Conservation (phyloP, 768 basidiomycete genomes). For the Tulasnella sp. region DNA sequence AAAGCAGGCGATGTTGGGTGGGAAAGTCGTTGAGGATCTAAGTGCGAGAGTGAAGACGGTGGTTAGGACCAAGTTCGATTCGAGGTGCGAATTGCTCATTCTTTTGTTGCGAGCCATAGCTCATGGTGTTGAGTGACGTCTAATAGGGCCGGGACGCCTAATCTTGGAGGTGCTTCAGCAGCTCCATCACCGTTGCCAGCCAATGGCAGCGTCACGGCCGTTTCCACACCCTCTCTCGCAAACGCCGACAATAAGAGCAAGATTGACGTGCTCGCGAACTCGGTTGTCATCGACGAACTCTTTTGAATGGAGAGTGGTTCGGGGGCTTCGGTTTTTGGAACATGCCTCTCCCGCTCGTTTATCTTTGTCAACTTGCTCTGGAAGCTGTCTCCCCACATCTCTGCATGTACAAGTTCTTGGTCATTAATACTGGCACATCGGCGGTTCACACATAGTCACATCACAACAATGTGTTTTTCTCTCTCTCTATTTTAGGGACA, state of each 20-base stretch:
- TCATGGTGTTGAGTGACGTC: no score
- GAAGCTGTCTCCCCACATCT: no score
- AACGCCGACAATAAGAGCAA: background rate
- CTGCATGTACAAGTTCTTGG: no score
- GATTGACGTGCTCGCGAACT: constrained; percentile 1
- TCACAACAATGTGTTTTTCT: no score
- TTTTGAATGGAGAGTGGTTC: background rate
- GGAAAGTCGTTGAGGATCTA: constrained; percentile 21
- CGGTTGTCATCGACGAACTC: constrained; percentile 12
- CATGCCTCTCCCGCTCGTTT: no score
- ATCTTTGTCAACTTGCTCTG: no score
- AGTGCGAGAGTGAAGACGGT: constrained; percentile 58
- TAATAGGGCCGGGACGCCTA: constrained; percentile 8
- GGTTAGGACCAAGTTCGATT: constrained; percentile 46
- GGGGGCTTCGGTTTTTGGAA: no score
- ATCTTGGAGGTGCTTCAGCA: no score
- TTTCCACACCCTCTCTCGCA: background rate
- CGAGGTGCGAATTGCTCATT: constrained; percentile 38
- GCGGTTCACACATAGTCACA: no score
- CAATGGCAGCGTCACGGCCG: background rate
- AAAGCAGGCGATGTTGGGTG: constrained; percentile 20
- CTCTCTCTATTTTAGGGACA: no score
- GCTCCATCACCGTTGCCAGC: background rate
- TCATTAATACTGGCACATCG: no score
- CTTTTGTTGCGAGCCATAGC: background rate